Percentiles rank a stretch among this genome's conserved stretches.
These are phyloP conservation scores for Apiosordaria backusii DNA, from an alignment of 495 filamentous ascomycete species.

Conservation along the genomic window DNA sequence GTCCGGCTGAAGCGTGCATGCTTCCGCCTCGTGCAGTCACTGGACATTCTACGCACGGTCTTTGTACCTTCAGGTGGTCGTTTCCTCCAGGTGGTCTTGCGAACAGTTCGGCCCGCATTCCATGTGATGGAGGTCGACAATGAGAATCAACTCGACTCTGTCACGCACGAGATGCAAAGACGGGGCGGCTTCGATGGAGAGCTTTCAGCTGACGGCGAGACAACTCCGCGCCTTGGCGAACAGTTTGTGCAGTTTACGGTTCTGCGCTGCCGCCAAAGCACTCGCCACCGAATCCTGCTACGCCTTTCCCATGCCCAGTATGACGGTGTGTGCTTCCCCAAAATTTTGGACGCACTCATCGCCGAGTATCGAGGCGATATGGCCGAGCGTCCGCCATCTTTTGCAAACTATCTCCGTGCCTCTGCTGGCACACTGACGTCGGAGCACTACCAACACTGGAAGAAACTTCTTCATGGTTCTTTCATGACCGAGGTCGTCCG, in stretches of 20 bases:
- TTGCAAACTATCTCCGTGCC: conserved; percentile 54
- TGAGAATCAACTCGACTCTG: conserved; percentile 41
- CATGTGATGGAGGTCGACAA: conserved; percentile 49
- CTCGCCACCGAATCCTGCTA: conserved; percentile 52
- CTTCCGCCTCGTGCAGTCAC: conserved; percentile 38
- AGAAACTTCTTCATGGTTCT: conserved; percentile 45
- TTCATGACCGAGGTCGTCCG: conserved; percentile 38
- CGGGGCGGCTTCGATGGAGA: neutral
- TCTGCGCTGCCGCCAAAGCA: conserved; percentile 46
- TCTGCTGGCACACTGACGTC: conserved; percentile 38
- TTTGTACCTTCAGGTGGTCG: conserved; percentile 54
- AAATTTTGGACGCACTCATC: conserved; percentile 53
- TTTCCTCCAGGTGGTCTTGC: conserved; percentile 59
- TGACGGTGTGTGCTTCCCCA: conserved; percentile 60
- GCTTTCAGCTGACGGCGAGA: conserved; percentile 31
- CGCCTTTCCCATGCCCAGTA: conserved; percentile 67
- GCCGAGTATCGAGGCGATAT: conserved; percentile 50
- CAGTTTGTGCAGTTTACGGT: conserved; percentile 53
- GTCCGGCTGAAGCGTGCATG: conserved; percentile 43
- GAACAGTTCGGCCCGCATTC: conserved; percentile 50
- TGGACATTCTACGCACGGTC: conserved; percentile 61
- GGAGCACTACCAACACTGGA: conserved; percentile 51
- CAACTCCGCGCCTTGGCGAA: conserved; percentile 47
- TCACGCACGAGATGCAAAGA: neutral
- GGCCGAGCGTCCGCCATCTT: conserved; percentile 44